A percentile compares a stretch with the other conserved stretches of the same genome.
Evolutionary conservation across 176 grass and related monocot species (phyloP).

Genomic region (Zea luxurians): DNA sequence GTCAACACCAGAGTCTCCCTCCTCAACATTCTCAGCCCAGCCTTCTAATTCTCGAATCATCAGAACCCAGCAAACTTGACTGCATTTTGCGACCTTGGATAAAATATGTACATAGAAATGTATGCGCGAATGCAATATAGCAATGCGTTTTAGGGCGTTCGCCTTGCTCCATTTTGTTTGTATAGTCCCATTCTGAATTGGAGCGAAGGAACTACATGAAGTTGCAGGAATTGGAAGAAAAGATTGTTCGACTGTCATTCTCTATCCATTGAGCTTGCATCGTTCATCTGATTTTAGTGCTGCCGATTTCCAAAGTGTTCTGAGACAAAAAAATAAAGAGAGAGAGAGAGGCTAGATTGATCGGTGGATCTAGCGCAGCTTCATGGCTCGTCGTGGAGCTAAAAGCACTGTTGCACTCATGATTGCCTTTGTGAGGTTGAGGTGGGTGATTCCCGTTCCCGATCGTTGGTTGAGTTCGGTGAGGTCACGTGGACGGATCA

Average conservation of each 20-base stretch:
- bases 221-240: not conserved
- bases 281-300: not conserved
- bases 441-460: not conserved
- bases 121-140: not conserved
- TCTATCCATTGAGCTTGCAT: not conserved
- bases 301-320: not conserved
- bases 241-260: not conserved
- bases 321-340: too few species aligned
- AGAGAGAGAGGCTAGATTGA: not conserved
- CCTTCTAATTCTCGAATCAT: conserved; percentile 31
- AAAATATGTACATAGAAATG: conserved; percentile 38
- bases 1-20: conserved; percentile 79
- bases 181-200: not conserved
- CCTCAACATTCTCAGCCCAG: conserved; percentile 81
- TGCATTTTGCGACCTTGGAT: not conserved
- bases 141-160: not conserved
- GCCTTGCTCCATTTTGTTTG: not conserved
- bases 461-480: conserved; percentile 31
- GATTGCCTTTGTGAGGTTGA: not conserved
- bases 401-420: not conserved
- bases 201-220: not conserved
- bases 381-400: not conserved
- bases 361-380: not conserved
- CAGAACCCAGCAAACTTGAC: not conserved
- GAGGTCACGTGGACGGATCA: conserved; percentile 35